phyloP scores from a whole-genome alignment of 2,329 filamentous ascomycete species.

The Ceratocystis lukuohia region DNA sequence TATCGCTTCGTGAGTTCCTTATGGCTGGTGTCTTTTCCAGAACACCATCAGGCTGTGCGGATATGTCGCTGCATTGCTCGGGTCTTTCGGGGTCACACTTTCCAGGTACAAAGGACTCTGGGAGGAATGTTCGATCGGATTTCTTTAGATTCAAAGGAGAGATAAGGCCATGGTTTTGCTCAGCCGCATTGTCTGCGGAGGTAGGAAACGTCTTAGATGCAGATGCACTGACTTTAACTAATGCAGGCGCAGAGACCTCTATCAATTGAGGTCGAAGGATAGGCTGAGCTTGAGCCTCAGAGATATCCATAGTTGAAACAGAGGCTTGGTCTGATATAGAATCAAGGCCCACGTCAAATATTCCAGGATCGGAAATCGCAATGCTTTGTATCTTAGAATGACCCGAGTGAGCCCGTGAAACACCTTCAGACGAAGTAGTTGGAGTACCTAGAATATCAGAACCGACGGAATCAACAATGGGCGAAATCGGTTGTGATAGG shows the following conservation, averaged over 20 bases:
- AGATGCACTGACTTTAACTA: not conserved
- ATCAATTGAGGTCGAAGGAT: constrained; percentile 22
- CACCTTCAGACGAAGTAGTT: not conserved
- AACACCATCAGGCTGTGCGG: not conserved
- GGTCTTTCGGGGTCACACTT: not conserved
- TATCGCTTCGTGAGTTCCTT: not conserved
- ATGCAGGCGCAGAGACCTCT: constrained; percentile 10
- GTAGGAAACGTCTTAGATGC: not conserved
- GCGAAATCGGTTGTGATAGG: not conserved
- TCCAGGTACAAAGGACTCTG: not conserved
- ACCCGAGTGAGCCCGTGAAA: not conserved
- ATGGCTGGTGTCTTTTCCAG: not conserved
- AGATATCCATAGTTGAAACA: constrained; percentile 22
- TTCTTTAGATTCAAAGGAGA: not conserved
- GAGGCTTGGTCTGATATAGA: constrained; percentile 21
- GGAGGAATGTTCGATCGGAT: not conserved
- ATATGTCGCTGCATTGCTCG: not conserved
- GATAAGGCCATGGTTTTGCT: not conserved
- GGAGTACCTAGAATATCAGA: not conserved
- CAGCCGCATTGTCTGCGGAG: not conserved
- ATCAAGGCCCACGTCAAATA: not conserved
- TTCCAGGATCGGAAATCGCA: not conserved
- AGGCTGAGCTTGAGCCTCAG: constrained; percentile 22
- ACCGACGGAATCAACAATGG: not conserved
- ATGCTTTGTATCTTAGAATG: not conserved